A percentile compares a stretch with the other conserved stretches of the same genome.
phyloP scores from a whole-genome alignment of 164 flowering plant genomes.

The Brasenia schreberi region DNA sequence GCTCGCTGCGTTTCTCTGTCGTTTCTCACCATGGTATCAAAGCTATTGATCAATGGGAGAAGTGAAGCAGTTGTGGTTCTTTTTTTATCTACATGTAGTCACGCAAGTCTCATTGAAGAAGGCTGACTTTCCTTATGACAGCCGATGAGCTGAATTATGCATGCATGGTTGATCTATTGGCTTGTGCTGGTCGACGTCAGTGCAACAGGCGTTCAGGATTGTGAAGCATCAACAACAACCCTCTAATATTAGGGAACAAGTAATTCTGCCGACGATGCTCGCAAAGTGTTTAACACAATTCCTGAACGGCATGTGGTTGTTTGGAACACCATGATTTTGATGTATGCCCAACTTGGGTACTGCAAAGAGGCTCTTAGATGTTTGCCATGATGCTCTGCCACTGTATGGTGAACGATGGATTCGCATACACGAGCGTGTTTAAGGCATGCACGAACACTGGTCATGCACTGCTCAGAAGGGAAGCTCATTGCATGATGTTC shows the following conservation, averaged over 20 bases:
- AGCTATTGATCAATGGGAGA: no score
- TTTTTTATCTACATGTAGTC: no score
- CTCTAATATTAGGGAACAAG: constrained; percentile 20
- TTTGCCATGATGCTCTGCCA: constrained; percentile 25
- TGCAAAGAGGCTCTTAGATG: constrained; percentile 26
- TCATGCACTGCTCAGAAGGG: constrained; percentile 17
- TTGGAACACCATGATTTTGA: constrained; percentile 46
- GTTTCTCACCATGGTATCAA: no score
- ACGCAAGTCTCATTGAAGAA: no score
- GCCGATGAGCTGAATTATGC: no score
- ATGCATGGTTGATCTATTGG: no score
- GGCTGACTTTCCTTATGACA: no score
- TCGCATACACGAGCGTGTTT: constrained; percentile 31
- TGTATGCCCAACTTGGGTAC: constrained; percentile 13
- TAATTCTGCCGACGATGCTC: constrained; percentile 20
- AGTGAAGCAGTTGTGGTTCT: no score
- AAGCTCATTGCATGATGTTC: constrained; percentile 37
- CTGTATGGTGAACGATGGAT: constrained; percentile 26
- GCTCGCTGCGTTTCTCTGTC: no score
- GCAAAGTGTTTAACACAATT: constrained; percentile 38
- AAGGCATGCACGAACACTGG: constrained; percentile 34
- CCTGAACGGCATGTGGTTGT: constrained; percentile 25
- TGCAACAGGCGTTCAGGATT: no score
- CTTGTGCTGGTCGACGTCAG: no score
- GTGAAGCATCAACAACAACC: background rate